Percentiles rank a stretch among this genome's conserved stretches.
phyloP scores from a whole-genome alignment of 768 basidiomycete species.

The Amanita exitialis region DNA sequence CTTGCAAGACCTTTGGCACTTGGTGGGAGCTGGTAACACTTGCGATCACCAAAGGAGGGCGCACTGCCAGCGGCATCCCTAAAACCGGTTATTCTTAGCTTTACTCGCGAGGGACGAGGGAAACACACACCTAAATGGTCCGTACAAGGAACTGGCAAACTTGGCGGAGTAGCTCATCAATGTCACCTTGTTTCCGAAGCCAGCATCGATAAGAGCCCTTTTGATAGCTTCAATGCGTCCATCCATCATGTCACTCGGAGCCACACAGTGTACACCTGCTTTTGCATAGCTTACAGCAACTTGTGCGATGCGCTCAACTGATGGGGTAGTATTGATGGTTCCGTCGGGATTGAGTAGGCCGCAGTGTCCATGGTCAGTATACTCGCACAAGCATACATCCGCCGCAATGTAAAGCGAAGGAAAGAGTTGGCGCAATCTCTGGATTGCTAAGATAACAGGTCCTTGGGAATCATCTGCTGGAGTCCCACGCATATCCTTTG shows the following conservation, averaged over 20 bases:
- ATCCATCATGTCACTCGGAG: slow-evolving; percentile 99
- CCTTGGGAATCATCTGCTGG: slow-evolving; percentile 86
- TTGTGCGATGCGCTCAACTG: slow-evolving; percentile 81
- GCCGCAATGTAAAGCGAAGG: slow-evolving; percentile 83
- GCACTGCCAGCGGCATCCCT: slow-evolving; percentile 98
- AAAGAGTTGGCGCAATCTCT: slow-evolving; percentile 64
- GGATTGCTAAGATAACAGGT: slow-evolving; percentile 91
- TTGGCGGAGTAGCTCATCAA: slow-evolving; percentile 98
- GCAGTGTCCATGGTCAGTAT: slow-evolving; percentile 97
- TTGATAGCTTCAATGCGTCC: slow-evolving; percentile 90
- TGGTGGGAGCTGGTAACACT: slow-evolving; percentile 97
- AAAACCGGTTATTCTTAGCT: not conserved
- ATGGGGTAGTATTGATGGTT: slow-evolving; percentile 67
- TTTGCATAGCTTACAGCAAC: slow-evolving; percentile 88
- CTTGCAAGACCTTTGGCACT: slow-evolving; percentile 81
- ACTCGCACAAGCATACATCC: slow-evolving; percentile 99
- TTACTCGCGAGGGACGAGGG: not conserved
- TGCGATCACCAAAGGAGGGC: slow-evolving; percentile 89
- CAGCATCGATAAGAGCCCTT: slow-evolving; percentile 68
- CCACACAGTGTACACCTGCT: slow-evolving; percentile 97
- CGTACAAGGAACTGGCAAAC: slow-evolving; percentile 91
- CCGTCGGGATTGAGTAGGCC: slow-evolving; percentile 69
- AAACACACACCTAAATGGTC: slow-evolving; percentile 75
- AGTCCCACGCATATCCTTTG: slow-evolving; percentile 72
- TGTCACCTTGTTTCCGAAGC: slow-evolving; percentile 79